phyloP scores from a whole-genome alignment of 805 yeast genomes.

The Ogataea minuta region DNA sequence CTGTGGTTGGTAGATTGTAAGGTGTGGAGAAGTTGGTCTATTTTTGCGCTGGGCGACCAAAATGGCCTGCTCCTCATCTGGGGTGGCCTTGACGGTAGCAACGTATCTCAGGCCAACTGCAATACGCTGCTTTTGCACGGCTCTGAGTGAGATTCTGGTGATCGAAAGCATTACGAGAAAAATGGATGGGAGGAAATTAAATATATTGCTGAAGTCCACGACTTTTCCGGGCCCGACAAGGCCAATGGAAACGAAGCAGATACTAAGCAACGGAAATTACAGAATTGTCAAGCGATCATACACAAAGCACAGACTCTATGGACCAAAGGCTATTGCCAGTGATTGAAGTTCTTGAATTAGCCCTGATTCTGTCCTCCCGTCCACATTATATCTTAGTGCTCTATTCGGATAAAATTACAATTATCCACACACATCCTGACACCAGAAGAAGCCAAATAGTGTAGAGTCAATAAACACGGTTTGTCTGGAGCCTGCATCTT shows the following conservation, averaged over 20 bases:
- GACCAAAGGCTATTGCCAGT: too few relatives aligned
- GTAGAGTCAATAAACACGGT: too few relatives aligned
- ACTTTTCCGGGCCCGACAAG: conserved; percentile 14
- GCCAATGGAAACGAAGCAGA: conserved; percentile 5
- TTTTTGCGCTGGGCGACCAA: conserved; percentile 77
- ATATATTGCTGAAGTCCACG: conserved; percentile 5
- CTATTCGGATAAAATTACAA: background rate
- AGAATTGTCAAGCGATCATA: too few relatives aligned
- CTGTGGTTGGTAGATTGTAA: conserved; percentile 88
- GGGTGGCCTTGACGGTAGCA: conserved; percentile 50
- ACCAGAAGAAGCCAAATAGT: conserved; percentile 56
- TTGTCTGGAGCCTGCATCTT: conserved; percentile 44
- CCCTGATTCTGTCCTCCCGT: too few relatives aligned
- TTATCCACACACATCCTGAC: conserved; percentile 29
- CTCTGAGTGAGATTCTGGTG: conserved; percentile 23
- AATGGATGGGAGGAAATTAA: conserved; percentile 2
- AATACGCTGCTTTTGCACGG: conserved; percentile 10
- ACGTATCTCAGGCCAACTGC: conserved; percentile 27
- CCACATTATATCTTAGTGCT: background rate
- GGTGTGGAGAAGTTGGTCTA: conserved; percentile 91
- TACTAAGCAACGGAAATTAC: conserved; percentile 1
- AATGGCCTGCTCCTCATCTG: conserved; percentile 63
- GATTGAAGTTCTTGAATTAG: too few relatives aligned
- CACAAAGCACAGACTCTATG: too few relatives aligned
- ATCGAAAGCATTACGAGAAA: conserved; percentile 13